These are phyloP conservation scores for Aspergillus quadricinctus DNA, from an alignment of 2,329 filamentous ascomycete genomes.

Conservation along the genomic window DNA sequence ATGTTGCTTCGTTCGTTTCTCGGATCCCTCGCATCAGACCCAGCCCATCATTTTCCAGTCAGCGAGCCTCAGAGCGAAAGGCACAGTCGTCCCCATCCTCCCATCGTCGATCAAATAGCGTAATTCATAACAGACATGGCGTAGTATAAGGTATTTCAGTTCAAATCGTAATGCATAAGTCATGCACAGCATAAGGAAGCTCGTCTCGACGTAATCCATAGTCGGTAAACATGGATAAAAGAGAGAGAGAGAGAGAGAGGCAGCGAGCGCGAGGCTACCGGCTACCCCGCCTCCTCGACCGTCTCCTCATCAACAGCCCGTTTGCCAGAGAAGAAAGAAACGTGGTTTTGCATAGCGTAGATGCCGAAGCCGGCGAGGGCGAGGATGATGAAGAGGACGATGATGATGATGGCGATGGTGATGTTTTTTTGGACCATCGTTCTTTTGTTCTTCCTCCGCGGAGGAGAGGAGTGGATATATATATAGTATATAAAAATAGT, in stretches of 20 bases:
- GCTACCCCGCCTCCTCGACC: conserved; percentile 14
- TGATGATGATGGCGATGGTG: conserved; percentile 48
- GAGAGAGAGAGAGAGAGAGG: not conserved
- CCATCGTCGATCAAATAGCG: not conserved
- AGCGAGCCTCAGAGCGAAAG: not conserved
- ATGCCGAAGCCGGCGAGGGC: conserved; percentile 38
- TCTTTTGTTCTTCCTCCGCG: conserved; percentile 7
- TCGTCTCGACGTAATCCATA: not conserved
- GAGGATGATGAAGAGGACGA: conserved; percentile 46
- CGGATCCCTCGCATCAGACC: not conserved
- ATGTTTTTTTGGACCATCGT: conserved; percentile 43
- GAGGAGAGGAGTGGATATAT: not conserved
- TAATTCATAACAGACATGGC: not conserved
- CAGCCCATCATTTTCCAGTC: not conserved
- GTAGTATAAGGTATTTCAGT: not conserved
- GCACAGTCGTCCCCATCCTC: no score
- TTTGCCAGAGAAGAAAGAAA: conserved; percentile 27
- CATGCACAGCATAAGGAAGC: not conserved
- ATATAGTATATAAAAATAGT: not conserved
- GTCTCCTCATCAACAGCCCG: conserved; percentile 31
- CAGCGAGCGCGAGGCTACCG: no score
- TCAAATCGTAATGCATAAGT: not conserved
- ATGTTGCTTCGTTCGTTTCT: not conserved
- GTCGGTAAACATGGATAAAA: not conserved
- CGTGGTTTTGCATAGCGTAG: conserved; percentile 31